Conservation (phyloP, 768 basidiomycete genomes). For the Termitomyces sp. region DNA sequence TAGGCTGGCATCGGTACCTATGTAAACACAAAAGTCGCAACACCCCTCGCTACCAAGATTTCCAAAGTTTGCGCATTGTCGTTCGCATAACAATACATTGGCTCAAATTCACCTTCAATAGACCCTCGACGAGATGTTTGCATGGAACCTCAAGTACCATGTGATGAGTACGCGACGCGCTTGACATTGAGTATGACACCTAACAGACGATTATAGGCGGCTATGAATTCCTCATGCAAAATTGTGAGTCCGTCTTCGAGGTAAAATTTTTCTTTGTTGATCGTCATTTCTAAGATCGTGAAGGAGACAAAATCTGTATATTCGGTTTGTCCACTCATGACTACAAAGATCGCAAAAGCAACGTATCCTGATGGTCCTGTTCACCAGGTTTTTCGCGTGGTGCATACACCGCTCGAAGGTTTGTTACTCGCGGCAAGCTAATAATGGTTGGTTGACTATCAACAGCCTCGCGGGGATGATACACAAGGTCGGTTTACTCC, state of each 20-base stretch:
- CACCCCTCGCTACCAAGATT: constrained; percentile 29
- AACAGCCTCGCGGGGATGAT: constrained; percentile 45
- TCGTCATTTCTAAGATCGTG: constrained; percentile 26
- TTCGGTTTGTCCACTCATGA: constrained; percentile 35
- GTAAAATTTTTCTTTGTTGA: no score
- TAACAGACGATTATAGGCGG: constrained; percentile 28
- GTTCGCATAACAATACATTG: not conserved
- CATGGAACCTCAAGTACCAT: constrained; percentile 43
- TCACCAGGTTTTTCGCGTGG: constrained; percentile 53
- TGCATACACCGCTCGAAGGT: constrained; percentile 57
- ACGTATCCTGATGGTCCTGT: not conserved
- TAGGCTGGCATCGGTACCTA: constrained; percentile 54
- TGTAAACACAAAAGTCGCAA: constrained; percentile 30
- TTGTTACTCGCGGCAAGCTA: not conserved
- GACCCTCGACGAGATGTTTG: constrained; percentile 46
- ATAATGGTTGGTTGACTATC: not conserved
- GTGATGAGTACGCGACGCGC: constrained; percentile 35
- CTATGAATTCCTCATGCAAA: constrained; percentile 57
- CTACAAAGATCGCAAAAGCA: not conserved
- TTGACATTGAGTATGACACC: not conserved
- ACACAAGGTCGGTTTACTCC: constrained; percentile 46
- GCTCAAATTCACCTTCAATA: constrained; percentile 12
- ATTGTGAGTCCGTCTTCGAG: constrained; percentile 27
- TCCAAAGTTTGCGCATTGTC: constrained; percentile 27
- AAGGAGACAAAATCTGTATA: constrained; percentile 57